Evolutionary conservation across 345 rosid genomes (phyloP), one percentile per base, ranked within the genome.

Genomic region (Syzygium aqueum): DNA sequence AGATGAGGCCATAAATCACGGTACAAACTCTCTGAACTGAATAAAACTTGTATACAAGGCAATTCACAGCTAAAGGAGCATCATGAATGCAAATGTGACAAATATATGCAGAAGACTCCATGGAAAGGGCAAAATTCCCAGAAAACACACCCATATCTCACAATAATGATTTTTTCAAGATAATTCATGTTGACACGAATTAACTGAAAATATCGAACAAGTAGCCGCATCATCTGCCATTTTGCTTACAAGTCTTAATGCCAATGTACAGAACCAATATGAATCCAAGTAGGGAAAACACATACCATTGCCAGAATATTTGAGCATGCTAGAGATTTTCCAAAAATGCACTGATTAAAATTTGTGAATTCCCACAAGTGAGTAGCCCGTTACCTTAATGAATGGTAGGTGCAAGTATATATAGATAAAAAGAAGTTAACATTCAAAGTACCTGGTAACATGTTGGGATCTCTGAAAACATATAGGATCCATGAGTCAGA

Each of bases 401-500:
- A 28, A 28, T 4, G 7, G 22, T 46, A 86, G 77, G 54, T 25
- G 37, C 9, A 89, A 46, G 53, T 43, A 43, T 43, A 12, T 11
- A 25, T 23, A 56, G 57, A 73, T 73, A 73, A 33, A 33, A 2
- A 28, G 80, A 73, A 33, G 49, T 73, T 65, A 0, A 56, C 40
- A 33, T 19, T 46, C 51, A 51, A 88, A 85, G 25, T 73, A 97
- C 99, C 99, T 97, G 98, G 92, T 96, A 97, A 85, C 99, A 97
- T 88, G 93, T 93, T 59, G 98, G 96, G 86, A 95, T 93, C 85
- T 95, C 98, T n/a, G 98, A 94, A 84, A 94, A 89, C 99, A 95
- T 95, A 92, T 91, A 96, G 54, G 99, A 97, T 77, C 97, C 99
- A 89, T 97, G 99, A 28, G 98, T 97, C 86, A 97, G 88, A 52